Evolutionary conservation across 2,329 filamentous ascomycete genomes (phyloP).

Genomic region (Emmonsia crescens): DNA sequence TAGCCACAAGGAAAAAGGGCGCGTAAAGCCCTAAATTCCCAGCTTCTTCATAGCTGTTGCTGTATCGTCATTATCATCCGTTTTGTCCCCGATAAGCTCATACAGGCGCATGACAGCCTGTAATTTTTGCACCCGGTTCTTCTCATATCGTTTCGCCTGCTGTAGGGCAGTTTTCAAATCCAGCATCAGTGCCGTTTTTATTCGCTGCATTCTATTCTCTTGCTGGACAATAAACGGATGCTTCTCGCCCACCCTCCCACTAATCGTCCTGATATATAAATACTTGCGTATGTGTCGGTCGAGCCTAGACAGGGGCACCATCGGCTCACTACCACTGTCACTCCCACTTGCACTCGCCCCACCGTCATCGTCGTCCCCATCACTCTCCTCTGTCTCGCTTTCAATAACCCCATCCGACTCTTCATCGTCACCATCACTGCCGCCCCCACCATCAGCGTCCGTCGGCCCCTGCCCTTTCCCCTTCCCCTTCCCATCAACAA

Average conservation of each 20-base stretch:
- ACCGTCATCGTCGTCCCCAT: neutral
- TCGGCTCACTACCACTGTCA: conserved; percentile 19
- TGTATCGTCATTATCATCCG: conserved; percentile 39
- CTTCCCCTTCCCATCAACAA: conserved; percentile 38
- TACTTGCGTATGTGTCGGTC: conserved; percentile 49
- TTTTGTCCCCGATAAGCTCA: conserved; percentile 48
- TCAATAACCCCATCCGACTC: conserved; percentile 14
- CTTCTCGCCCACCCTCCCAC: conserved; percentile 40
- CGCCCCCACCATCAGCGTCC: conserved; percentile 26
- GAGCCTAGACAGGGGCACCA: conserved; percentile 36
- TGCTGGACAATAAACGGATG: conserved; percentile 56
- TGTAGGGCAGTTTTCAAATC: conserved; percentile 55
- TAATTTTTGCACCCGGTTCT: conserved; percentile 30
- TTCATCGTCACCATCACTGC: conserved; percentile 25
- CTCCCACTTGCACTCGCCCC: conserved; percentile 11
- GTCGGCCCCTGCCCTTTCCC: conserved; percentile 20
- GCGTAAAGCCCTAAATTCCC: conserved; percentile 19
- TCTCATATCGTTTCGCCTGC: conserved; percentile 46
- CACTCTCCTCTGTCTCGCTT: neutral
- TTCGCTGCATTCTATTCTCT: conserved; percentile 43
- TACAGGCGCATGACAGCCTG: conserved; percentile 51
- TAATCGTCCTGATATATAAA: conserved; percentile 43
- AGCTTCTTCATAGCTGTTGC: conserved; percentile 41
- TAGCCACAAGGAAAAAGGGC: neutral
- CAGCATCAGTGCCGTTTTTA: conserved; percentile 52